phyloP scores from a whole-genome alignment of 78 protist genomes.

The Bodo saltans region DNA sequence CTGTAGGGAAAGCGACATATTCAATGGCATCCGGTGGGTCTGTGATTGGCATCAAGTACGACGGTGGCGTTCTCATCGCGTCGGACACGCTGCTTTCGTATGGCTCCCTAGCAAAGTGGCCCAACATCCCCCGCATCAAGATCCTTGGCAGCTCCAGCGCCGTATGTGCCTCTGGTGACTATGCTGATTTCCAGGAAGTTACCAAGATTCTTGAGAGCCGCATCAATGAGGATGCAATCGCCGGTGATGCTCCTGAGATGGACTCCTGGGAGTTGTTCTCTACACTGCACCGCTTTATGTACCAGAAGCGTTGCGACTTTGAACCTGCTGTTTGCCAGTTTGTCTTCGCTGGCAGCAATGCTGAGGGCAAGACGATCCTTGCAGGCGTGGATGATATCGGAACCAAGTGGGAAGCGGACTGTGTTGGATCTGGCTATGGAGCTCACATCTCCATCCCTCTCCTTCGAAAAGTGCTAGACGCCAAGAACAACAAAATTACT shows the following conservation, averaged over 20 bases:
- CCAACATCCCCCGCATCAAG: constrained; percentile 46
- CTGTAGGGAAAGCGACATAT: too few species aligned
- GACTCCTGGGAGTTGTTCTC: constrained; percentile 51
- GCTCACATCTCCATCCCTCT: constrained; percentile 77
- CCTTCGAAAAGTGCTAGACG: constrained; percentile 41
- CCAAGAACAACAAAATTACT: constrained; percentile 27
- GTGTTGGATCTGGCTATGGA: constrained; percentile 85
- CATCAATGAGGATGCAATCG: not conserved
- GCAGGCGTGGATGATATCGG: constrained; percentile 62
- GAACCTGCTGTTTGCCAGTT: constrained; percentile 75
- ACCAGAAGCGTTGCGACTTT: constrained; percentile 64
- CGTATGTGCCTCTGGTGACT: constrained; percentile 81
- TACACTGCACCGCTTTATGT: constrained; percentile 59
- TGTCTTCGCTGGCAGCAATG: constrained; percentile 66
- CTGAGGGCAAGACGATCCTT: constrained; percentile 48
- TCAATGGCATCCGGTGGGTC: constrained; percentile 87
- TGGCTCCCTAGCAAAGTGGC: constrained; percentile 84
- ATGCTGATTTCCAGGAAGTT: constrained; percentile 80
- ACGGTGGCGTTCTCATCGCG: constrained; percentile 84
- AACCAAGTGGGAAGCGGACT: constrained; percentile 59
- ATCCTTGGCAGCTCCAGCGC: constrained; percentile 48
- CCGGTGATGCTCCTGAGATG: constrained; percentile 49
- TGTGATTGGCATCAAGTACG: constrained; percentile 81
- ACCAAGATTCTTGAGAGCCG: constrained; percentile 39
- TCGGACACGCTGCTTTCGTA: constrained; percentile 83